Conservation (phyloP, 176 grass and related monocot species). For the Coix lacrymajobi region DNA sequence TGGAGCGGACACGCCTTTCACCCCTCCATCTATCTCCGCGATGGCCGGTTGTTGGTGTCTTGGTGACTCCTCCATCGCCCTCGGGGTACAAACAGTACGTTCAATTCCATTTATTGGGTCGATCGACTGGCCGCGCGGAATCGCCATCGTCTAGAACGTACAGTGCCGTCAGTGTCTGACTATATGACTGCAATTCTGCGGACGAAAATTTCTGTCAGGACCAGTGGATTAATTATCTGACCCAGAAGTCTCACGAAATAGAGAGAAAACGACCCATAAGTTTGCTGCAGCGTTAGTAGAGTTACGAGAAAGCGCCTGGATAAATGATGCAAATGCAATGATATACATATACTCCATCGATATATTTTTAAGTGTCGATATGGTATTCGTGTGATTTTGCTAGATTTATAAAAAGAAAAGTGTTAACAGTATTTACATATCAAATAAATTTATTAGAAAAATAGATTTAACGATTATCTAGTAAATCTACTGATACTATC, state of each 20-base stretch:
- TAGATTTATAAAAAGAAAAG: too few species aligned
- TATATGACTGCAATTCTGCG: background rate
- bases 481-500: too few species aligned
- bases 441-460: too few species aligned
- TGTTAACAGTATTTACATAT: too few species aligned
- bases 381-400: too few species aligned
- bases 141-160: conserved; percentile 10
- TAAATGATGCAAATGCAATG: too few species aligned
- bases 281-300: too few species aligned
- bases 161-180: background rate
- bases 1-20: background rate
- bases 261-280: too few species aligned
- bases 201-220: background rate
- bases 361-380: too few species aligned
- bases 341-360: too few species aligned
- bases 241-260: background rate
- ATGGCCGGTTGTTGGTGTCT: background rate
- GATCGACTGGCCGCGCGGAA: background rate
- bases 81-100: background rate
- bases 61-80: background rate
- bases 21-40: background rate
- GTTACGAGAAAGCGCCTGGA: too few species aligned
- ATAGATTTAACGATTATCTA: too few species aligned
- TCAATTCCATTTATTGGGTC: conserved; percentile 8
- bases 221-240: background rate